Conservation (phyloP, 495 filamentous ascomycete species). For the Recurvomyces mirabilis region DNA sequence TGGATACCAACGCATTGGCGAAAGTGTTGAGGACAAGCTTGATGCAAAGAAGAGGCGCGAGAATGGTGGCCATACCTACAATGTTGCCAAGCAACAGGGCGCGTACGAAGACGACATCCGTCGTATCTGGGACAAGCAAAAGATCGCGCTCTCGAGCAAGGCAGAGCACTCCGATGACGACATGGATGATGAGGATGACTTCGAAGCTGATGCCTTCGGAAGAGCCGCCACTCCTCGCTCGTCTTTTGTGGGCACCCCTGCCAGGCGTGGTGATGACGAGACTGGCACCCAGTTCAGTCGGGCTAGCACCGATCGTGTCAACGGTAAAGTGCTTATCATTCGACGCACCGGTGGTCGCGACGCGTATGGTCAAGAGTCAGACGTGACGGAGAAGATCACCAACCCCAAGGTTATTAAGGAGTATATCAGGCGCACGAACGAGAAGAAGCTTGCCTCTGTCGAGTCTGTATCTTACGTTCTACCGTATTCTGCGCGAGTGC, state of each 20-base stretch:
- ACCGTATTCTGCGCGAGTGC: too few species aligned
- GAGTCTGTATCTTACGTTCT: slow-evolving; percentile 1
- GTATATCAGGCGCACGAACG: slow-evolving; percentile 41
- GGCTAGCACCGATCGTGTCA: slow-evolving; percentile 55
- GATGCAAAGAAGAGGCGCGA: slow-evolving; percentile 75
- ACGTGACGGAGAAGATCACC: slow-evolving; percentile 49
- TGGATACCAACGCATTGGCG: slow-evolving; percentile 81
- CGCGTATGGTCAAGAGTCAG: slow-evolving; percentile 49
- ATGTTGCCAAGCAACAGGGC: slow-evolving; percentile 81
- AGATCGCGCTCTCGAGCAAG: slow-evolving; percentile 57
- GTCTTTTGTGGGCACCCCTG: slow-evolving; percentile 48
- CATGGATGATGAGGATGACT: slow-evolving; percentile 52
- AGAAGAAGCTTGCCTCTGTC: slow-evolving; percentile 1
- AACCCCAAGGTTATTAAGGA: slow-evolving; percentile 65
- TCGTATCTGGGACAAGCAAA: slow-evolving; percentile 82
- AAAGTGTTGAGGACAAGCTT: slow-evolving; percentile 77
- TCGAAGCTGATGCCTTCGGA: slow-evolving; percentile 32
- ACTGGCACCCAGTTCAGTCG: slow-evolving; percentile 77
- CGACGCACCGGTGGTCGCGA: slow-evolving; percentile 47
- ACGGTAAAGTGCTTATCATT: slow-evolving; percentile 65
- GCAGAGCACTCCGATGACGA: slow-evolving; percentile 45
- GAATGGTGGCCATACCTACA: slow-evolving; percentile 90
- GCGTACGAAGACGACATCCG: slow-evolving; percentile 81
- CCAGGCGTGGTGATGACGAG: slow-evolving; percentile 54
- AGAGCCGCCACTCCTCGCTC: slow-evolving; percentile 41